These are phyloP conservation scores for Backusella circina DNA, from an alignment of 192 early-diverging fungal species.

Conservation along the genomic window DNA sequence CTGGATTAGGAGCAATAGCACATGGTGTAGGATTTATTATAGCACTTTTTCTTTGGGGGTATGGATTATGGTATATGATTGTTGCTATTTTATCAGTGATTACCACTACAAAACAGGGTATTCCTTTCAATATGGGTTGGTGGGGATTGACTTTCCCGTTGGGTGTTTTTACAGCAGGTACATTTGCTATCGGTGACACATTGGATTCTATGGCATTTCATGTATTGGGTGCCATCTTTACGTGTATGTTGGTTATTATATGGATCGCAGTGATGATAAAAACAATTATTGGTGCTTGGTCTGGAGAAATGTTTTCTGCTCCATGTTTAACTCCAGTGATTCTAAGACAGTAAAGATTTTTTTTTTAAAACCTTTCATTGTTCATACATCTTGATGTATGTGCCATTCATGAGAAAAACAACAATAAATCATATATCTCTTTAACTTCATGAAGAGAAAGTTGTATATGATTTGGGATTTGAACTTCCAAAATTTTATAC, in stretches of 20 bases:
- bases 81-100: slow-evolving; percentile 38
- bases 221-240: slow-evolving; percentile 5
- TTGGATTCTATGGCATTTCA: slow-evolving; percentile 5
- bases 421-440: background rate
- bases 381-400: background rate
- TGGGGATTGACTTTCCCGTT: slow-evolving; percentile 57
- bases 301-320: slow-evolving; percentile 14
- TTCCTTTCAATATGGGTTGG: slow-evolving; percentile 55
- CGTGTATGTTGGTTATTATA: slow-evolving; percentile 4
- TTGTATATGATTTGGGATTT: background rate
- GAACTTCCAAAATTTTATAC: background rate
- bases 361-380: too few species aligned
- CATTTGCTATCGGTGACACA: background rate
- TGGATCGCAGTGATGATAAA: slow-evolving; percentile 2
- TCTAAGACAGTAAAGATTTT: background rate
- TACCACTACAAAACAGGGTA: slow-evolving; percentile 10
- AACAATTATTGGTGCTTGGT: slow-evolving; percentile 1
- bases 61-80: background rate
- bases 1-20: background rate
- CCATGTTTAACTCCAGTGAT: slow-evolving; percentile 6
- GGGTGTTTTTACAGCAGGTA: slow-evolving; percentile 33
- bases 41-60: slow-evolving; percentile 4
- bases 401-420: background rate
- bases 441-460: background rate
- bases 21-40: background rate